Conservation (phyloP, 1,284 basidiomycete genomes). For the Rhizoctonia solani region DNA sequence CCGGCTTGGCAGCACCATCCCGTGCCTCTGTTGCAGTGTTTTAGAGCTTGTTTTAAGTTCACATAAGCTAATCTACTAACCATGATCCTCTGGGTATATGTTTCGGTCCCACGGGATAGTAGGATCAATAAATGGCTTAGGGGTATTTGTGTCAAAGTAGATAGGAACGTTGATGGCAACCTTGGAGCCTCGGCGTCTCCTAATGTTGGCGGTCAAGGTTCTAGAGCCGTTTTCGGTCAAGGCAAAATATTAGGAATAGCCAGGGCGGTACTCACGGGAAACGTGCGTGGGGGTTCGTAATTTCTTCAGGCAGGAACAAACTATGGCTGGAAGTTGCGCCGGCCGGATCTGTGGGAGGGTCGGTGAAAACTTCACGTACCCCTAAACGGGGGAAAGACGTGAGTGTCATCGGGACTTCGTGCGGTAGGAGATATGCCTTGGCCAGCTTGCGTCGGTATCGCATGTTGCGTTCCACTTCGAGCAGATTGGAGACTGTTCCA, state of each 20-base stretch:
- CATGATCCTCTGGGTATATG: slow-evolving; percentile 73
- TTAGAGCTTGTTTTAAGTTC: not conserved
- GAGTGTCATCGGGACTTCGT: slow-evolving; percentile 91
- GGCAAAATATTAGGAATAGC: not conserved
- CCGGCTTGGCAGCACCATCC: slow-evolving; percentile 79
- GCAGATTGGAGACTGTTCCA: slow-evolving; percentile 79
- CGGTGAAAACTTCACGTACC: slow-evolving; percentile 86
- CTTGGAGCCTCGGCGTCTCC: slow-evolving; percentile 86
- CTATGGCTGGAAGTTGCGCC: slow-evolving; percentile 83
- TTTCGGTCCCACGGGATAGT: slow-evolving; percentile 83
- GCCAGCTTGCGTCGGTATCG: slow-evolving; percentile 87
- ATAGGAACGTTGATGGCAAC: slow-evolving; percentile 96
- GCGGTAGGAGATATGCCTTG: slow-evolving; percentile 75
- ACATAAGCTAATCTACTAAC: not conserved
- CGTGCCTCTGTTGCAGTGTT: slow-evolving; percentile 70
- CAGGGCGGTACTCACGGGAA: slow-evolving; percentile 74
- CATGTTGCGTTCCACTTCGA: slow-evolving; percentile 95
- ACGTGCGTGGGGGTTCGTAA: slow-evolving; percentile 95
- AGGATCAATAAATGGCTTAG: slow-evolving; percentile 86
- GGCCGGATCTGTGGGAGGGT: slow-evolving; percentile 79
- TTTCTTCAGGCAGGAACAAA: slow-evolving; percentile 91
- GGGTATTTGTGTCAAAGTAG: slow-evolving; percentile 87
- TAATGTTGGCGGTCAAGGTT: slow-evolving; percentile 94
- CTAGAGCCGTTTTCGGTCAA: slow-evolving; percentile 49
- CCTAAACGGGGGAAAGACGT: slow-evolving; percentile 96